Evolutionary conservation across 73 alveolate species (phyloP).

Genomic region (Breviolum minutum): DNA sequence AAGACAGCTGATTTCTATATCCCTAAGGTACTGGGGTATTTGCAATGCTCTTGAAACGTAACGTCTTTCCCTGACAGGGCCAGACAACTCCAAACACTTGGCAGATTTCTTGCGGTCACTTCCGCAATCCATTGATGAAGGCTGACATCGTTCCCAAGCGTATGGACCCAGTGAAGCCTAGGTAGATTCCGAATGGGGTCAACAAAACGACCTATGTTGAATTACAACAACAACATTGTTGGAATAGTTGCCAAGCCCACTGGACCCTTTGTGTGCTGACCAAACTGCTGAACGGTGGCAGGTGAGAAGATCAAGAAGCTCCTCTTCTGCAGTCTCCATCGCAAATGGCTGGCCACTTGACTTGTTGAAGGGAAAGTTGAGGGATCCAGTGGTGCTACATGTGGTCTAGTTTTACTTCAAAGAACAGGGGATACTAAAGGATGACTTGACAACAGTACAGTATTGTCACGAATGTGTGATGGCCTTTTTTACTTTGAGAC

Average conservation of each 20-base stretch:
- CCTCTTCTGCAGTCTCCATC: neutral
- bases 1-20: neutral
- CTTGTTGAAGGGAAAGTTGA: neutral
- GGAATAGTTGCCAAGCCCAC: neutral
- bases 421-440: too few species aligned
- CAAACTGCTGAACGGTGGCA: constrained; percentile 4
- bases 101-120: neutral
- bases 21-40: neutral
- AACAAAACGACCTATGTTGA: too few species aligned
- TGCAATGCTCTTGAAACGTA: neutral
- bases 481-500: neutral
- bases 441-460: too few species aligned
- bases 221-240: neutral
- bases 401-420: too few species aligned
- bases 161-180: neutral
- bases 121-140: neutral
- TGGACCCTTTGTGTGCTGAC: neutral
- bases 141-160: neutral
- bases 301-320: neutral
- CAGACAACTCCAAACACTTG: neutral
- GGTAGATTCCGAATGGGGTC: neutral
- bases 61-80: too few species aligned
- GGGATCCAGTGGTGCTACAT: neutral
- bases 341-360: neutral
- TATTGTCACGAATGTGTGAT: neutral